Conservation (phyloP, 371 early-diverging fungal species). For the Aphelidium insulamus region DNA sequence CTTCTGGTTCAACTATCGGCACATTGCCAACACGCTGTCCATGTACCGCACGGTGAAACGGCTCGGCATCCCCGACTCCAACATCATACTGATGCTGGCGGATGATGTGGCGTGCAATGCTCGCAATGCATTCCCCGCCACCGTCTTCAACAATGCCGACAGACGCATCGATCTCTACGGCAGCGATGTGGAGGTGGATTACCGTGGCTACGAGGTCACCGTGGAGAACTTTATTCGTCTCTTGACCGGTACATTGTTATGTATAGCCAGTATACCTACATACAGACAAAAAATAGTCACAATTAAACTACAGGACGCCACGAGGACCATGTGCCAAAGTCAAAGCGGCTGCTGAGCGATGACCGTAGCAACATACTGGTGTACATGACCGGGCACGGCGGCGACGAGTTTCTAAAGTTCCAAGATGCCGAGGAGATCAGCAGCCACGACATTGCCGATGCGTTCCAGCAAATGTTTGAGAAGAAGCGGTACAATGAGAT, state of each 20-base stretch:
- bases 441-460: constrained; percentile 77
- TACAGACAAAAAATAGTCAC: too few species aligned
- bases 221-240: constrained; percentile 90
- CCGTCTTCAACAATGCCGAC: constrained; percentile 72
- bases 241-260: constrained; percentile 39
- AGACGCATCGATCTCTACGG: constrained; percentile 71
- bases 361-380: constrained; percentile 81
- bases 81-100: constrained; percentile 91
- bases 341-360: constrained; percentile 78
- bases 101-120: constrained; percentile 94
- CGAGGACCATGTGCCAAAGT: constrained; percentile 23
- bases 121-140: constrained; percentile 72
- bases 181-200: constrained; percentile 86
- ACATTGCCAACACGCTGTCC: constrained; percentile 84
- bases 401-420: constrained; percentile 90
- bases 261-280: too few species aligned
- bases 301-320: constrained; percentile 11
- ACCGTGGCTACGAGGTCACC: constrained; percentile 92
- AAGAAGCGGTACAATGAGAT: constrained; percentile 85
- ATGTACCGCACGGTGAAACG: constrained; percentile 94
- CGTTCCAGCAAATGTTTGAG: constrained; percentile 88
- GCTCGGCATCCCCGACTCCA: constrained; percentile 88
- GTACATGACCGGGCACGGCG: constrained; percentile 95
- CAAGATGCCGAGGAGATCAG: constrained; percentile 91
- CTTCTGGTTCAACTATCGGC: constrained; percentile 93